phyloP scores from a whole-genome alignment of 1,139 yeast species.

The Meyerozyma elateridarum region DNA sequence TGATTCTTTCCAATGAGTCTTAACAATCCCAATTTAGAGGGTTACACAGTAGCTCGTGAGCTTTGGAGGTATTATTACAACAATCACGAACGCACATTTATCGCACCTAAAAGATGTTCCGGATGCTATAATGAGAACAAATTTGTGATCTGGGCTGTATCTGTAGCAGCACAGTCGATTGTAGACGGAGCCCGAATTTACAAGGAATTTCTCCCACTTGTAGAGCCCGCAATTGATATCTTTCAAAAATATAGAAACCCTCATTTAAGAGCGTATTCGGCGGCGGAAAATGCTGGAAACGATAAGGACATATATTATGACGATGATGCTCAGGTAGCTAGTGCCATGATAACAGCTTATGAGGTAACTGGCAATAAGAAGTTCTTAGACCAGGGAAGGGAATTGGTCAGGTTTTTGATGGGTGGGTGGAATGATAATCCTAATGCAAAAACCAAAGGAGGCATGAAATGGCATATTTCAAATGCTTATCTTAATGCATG shows the following conservation, averaged over 20 bases:
- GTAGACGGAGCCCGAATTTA: slow-evolving; percentile 60
- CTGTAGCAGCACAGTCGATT: slow-evolving; percentile 59
- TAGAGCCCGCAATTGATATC: slow-evolving; percentile 49
- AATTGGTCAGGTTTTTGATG: slow-evolving; percentile 57
- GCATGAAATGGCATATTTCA: slow-evolving; percentile 63
- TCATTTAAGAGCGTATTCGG: slow-evolving; percentile 49
- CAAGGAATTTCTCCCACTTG: slow-evolving; percentile 51
- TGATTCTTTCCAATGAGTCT: slow-evolving; percentile 19
- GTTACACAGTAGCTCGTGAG: slow-evolving; percentile 40
- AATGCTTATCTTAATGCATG: slow-evolving; percentile 61
- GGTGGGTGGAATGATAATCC: slow-evolving; percentile 58
- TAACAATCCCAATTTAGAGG: slow-evolving; percentile 46
- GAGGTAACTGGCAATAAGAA: slow-evolving; percentile 59
- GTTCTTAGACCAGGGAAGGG: slow-evolving; percentile 54
- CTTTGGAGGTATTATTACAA: slow-evolving; percentile 49
- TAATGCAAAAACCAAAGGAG: slow-evolving; percentile 45
- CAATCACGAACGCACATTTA: slow-evolving; percentile 36
- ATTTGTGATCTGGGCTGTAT: slow-evolving; percentile 65
- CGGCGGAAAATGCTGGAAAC: slow-evolving; percentile 52
- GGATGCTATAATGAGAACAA: slow-evolving; percentile 54
- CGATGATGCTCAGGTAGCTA: slow-evolving; percentile 73
- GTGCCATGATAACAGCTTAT: slow-evolving; percentile 62
- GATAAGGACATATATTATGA: slow-evolving; percentile 68
- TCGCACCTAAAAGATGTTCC: slow-evolving; percentile 35
- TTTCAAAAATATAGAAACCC: slow-evolving; percentile 52